Evolutionary conservation across 2,329 filamentous ascomycete species (phyloP), one percentile per base, ranked within the genome.

Genomic region (Hansfordia pulvinata): DNA sequence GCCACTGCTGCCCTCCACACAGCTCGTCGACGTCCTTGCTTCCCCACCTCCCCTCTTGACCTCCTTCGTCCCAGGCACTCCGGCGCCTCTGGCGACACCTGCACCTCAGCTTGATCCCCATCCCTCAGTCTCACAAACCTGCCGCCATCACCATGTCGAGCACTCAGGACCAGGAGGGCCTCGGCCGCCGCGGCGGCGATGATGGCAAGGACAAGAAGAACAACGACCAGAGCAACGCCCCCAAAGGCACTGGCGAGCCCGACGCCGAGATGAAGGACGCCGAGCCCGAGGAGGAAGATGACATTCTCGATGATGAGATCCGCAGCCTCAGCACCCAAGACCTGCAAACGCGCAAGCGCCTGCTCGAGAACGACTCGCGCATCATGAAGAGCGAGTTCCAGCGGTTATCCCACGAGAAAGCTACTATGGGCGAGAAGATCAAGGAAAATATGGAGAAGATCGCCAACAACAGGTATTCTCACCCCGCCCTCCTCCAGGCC

Each of bases 401-500:
- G 51, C 78, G 90, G 42, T 66, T 98, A 59, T 80, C 79, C 44
- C 90, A 98, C 47, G 90, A 98, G 60, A 93, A 93, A 62, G 75
- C 79, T 26, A 77, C 83, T 25, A 98, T 98, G 90, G 76, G 76
- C 31, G 88, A 96, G 56, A 96, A 94, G 66, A 96, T 98, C 56
- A 96, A 94, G 68, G 90, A 98, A 52, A 98, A 98, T 49, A 62
- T 83, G 46, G 92, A 98, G 42, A 98, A 98, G 72, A 98, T 98
- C 47, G 86, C 92, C 41, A 96, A 98, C 60, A 98, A 98, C 64
- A 74, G 85, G 86, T 93, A 19, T 16, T 26, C 23, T 14, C 19
- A 17, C 16, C 8, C 12, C 16, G 27, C 30, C 35, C 39, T 41
- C 30, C 41, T 38, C 13, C 6, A 7, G 6, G 6, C 20, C 6